Base-by-base conservation (phyloP, 2,329 filamentous ascomycete species). In the Orbilia blumenaviensis region DNA sequence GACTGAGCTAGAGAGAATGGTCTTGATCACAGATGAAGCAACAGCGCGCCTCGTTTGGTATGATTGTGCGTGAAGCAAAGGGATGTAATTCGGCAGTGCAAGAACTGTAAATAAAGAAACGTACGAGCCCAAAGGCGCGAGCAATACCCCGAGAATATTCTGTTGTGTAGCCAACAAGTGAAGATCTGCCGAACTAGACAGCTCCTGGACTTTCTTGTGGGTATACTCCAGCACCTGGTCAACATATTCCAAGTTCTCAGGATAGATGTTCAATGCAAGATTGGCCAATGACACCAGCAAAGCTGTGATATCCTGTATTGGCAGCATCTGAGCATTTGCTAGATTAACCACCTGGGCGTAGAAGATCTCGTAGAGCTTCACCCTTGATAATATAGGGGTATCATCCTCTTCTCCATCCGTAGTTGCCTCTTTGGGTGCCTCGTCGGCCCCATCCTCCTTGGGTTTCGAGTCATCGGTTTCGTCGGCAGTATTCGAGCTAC, bases 81-180 rank as follows among this genome's bases (percentile, higher is more conserved):
- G 92, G 56, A 98, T 89, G 81, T 96, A 99, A 78, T 91, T 94
- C 0, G 95, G 95, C 71, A 99, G 87, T 10, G 95, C 92, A 27
- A 99, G 85, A 0, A 95, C 94, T n/a, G 95, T 99, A 81, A 99
- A 99, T 44, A 98, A 90, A 3, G 94, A 98, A 67, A 91, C 88
- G 82, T 99, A 99, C 78, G 92, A 89, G 82, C 93, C 91, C 76
- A 98, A 88, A 0, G 95, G 95, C 6, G 93, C 93, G 79, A 95
- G 90, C n/a, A 99, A 88, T 21, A 99, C 89, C 62, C 91, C 92
- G 74, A 98, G 87, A 46, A 99, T 89, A 80, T 93, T 96, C 79
- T 93, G 90, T 84, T 99, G 96, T 8, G 93, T 92, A 3, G 90
- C 88, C 72, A 90, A 88, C 2, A 94, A 94, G 83, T 98, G 95